phyloP scores from a whole-genome alignment of 2,329 filamentous ascomycete species.

The Pseudogymnoascus destructans region DNA sequence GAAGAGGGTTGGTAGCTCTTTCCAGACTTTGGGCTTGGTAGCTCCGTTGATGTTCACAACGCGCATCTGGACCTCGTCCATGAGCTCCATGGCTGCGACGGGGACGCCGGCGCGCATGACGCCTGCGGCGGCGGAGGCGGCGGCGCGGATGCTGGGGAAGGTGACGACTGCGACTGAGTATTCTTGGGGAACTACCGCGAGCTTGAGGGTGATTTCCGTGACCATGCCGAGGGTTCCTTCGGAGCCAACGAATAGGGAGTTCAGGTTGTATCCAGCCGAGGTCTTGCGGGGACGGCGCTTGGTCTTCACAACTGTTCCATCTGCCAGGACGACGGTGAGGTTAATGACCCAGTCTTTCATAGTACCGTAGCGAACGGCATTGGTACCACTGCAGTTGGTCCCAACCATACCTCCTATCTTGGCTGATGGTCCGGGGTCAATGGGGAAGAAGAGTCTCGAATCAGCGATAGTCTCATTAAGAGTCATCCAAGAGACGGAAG shows the following conservation, averaged over 20 bases:
- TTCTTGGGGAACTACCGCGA: conserved; percentile 63
- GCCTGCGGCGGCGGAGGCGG: conserved; percentile 58
- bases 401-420: conserved; percentile 77
- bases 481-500: conserved; percentile 83
- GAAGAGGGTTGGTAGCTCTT: conserved; percentile 65
- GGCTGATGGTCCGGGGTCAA: conserved; percentile 60
- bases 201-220: conserved; percentile 71
- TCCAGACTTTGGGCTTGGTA: conserved; percentile 56
- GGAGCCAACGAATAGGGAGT: conserved; percentile 64
- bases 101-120: conserved; percentile 50
- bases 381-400: conserved; percentile 66
- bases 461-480: conserved; percentile 60
- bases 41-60: conserved; percentile 65
- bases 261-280: conserved; percentile 73
- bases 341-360: conserved; percentile 87
- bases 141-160: conserved; percentile 65
- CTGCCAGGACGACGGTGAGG: conserved; percentile 65
- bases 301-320: conserved; percentile 69
- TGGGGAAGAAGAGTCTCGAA: conserved; percentile 75
- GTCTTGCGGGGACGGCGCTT: conserved; percentile 65
- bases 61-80: conserved; percentile 80
- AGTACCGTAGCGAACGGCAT: conserved; percentile 68
- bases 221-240: conserved; percentile 73
- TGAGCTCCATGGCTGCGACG: conserved; percentile 53
- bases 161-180: conserved; percentile 68